phyloP scores from a whole-genome alignment of 1,139 yeast species.

The Blastobotrys proliferans region DNA sequence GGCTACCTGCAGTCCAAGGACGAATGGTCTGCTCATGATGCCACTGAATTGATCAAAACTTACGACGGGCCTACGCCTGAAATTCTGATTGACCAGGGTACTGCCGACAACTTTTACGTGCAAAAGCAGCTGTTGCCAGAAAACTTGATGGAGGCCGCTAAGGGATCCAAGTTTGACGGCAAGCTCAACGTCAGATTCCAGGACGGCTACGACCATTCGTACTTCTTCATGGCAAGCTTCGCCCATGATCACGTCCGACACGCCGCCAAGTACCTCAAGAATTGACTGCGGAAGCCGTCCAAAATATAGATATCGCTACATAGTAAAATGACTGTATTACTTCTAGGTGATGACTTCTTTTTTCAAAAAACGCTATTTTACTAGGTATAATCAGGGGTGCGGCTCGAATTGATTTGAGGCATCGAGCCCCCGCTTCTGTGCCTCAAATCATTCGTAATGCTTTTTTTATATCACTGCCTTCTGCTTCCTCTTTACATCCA shows the following conservation, averaged over 20 bases:
- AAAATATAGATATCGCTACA: too few relatives aligned
- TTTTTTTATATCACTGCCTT: too few relatives aligned
- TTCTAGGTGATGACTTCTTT: too few relatives aligned
- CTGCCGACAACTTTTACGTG: conserved; percentile 63
- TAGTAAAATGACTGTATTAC: too few relatives aligned
- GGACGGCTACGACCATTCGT: conserved; percentile 88
- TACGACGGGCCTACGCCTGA: conserved; percentile 52
- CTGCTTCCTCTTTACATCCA: too few relatives aligned
- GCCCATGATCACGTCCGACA: conserved; percentile 81
- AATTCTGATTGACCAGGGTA: conserved; percentile 82
- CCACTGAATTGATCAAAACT: conserved; percentile 61
- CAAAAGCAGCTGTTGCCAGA: conserved; percentile 77
- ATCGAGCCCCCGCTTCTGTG: too few relatives aligned
- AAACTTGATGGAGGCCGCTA: conserved; percentile 60
- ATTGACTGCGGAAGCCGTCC: conserved; percentile 5
- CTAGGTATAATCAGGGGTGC: too few relatives aligned
- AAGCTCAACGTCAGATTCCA: conserved; percentile 55
- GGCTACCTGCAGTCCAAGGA: conserved; percentile 60
- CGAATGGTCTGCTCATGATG: conserved; percentile 73
- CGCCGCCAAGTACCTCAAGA: conserved; percentile 66
- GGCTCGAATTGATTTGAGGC: too few relatives aligned
- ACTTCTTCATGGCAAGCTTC: conserved; percentile 78
- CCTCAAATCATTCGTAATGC: too few relatives aligned
- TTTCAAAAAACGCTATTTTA: too few relatives aligned
- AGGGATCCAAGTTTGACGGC: conserved; percentile 57